Conservation (phyloP, 768 basidiomycete genomes). For the Suillus ampliporus region DNA sequence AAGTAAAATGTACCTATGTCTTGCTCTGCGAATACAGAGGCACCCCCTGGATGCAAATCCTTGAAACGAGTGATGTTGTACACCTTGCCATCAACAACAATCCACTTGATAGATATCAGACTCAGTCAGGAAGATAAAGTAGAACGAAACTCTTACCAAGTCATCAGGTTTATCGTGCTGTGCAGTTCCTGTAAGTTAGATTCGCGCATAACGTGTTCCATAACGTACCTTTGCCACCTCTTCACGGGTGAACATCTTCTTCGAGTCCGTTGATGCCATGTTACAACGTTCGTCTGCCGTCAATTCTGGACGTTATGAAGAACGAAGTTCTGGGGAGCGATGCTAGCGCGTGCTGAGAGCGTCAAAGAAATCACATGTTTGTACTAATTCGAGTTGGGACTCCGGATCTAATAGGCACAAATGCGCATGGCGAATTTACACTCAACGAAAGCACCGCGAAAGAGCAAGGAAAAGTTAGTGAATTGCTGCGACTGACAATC, state of each 20-base stretch:
- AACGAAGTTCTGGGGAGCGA: too few species aligned
- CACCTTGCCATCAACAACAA: conserved; percentile 83
- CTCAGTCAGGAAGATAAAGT: conserved; percentile 3
- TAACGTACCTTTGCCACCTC: conserved; percentile 69
- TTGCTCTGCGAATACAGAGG: conserved; percentile 69
- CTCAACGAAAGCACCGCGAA: neutral
- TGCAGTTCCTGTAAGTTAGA: neutral
- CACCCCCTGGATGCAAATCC: conserved; percentile 82
- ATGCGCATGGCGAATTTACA: neutral
- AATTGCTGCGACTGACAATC: neutral
- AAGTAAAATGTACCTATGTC: conserved; percentile 64
- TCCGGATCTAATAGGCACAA: neutral
- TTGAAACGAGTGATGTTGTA: conserved; percentile 83
- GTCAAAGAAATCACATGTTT: conserved; percentile 1
- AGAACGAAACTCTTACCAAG: conserved; percentile 49
- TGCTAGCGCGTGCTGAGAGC: neutral
- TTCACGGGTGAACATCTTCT: conserved; percentile 59
- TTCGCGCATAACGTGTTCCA: neutral
- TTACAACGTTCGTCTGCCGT: neutral
- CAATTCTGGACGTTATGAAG: neutral
- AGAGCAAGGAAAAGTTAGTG: neutral
- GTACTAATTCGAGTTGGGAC: neutral
- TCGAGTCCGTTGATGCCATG: conserved; percentile 16
- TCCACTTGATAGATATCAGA: conserved; percentile 56
- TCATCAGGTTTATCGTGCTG: conserved; percentile 84